Percentiles rank a stretch among this genome's conserved stretches.
Evolutionary conservation across 257 asterid genomes (phyloP).

Genomic region (Fraxinus excelsior): DNA sequence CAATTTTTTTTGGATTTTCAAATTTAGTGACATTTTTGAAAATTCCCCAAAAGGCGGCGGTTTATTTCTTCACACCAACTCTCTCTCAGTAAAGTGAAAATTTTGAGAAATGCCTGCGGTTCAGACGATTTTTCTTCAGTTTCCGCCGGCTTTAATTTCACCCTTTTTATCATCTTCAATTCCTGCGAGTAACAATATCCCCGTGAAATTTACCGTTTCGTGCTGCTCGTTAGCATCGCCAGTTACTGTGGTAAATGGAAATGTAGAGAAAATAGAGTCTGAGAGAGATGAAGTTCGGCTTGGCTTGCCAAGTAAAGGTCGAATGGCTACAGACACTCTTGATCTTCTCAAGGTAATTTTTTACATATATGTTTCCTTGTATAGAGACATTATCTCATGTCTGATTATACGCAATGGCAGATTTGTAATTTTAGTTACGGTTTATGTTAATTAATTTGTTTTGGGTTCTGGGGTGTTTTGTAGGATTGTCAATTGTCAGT

Average conservation of each 20-base stretch:
- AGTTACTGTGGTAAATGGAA: slow-evolving; percentile 50
- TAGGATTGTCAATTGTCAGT: slow-evolving; percentile 97
- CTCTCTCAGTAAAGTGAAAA: no score
- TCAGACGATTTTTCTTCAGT: slow-evolving; percentile 38
- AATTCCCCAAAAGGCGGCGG: neutral
- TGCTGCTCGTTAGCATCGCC: slow-evolving; percentile 36
- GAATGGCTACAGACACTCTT: slow-evolving; percentile 91
- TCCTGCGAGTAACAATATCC: slow-evolving; percentile 15
- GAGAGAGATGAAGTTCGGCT: slow-evolving; percentile 75
- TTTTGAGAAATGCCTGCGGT: slow-evolving; percentile 27
- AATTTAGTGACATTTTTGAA: no score
- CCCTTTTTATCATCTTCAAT: slow-evolving; percentile 30
- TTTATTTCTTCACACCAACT: neutral
- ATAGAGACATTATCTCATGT: neutral
- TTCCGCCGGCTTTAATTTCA: slow-evolving; percentile 27
- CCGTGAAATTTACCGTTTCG: slow-evolving; percentile 1
- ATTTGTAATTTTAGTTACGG: neutral
- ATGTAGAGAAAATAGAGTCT: slow-evolving; percentile 38
- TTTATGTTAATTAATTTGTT: neutral
- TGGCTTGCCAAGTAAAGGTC: slow-evolving; percentile 97
- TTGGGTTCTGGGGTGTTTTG: neutral
- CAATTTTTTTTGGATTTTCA: no score
- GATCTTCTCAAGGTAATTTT: slow-evolving; percentile 78
- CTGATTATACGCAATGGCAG: neutral
- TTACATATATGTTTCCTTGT: neutral